Conservation (phyloP, 768 basidiomycete genomes). For the Auriculariales sp. region DNA sequence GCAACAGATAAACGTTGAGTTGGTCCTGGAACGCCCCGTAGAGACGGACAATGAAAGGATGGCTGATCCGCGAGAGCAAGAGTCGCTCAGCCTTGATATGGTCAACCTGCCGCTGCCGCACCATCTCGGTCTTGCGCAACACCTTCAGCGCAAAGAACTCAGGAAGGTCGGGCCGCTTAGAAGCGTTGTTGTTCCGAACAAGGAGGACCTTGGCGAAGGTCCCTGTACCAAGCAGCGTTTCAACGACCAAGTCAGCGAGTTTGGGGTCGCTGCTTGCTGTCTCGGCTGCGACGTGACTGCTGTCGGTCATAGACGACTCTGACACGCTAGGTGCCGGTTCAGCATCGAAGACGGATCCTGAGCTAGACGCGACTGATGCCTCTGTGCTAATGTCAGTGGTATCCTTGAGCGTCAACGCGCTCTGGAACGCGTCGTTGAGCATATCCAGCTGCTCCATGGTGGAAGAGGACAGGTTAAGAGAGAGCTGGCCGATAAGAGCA, state of each 20-base stretch:
- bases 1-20: constrained; percentile 93
- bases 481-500: too few relatives aligned
- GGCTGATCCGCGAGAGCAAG: constrained; percentile 80
- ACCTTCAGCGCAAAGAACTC: constrained; percentile 79
- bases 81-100: constrained; percentile 94
- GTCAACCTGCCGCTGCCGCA: constrained; percentile 86
- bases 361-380: too few relatives aligned
- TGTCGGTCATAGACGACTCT: constrained; percentile 31
- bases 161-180: constrained; percentile 31
- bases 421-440: too few relatives aligned
- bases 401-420: too few relatives aligned
- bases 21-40: constrained; percentile 92
- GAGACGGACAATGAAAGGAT: constrained; percentile 94
- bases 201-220: constrained; percentile 91
- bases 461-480: too few relatives aligned
- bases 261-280: constrained; percentile 34
- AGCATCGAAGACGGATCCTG: too few relatives aligned
- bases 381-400: too few relatives aligned
- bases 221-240: constrained; percentile 75
- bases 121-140: constrained; percentile 71
- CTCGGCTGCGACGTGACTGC: constrained; percentile 31
- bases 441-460: too few relatives aligned
- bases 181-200: constrained; percentile 50
- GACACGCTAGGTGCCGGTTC: too few relatives aligned
- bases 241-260: constrained; percentile 68